A percentile compares a stretch with the other conserved stretches of the same genome.
phyloP scores from a whole-genome alignment of 129 eudicot genomes.

The Glebionis coronaria region DNA sequence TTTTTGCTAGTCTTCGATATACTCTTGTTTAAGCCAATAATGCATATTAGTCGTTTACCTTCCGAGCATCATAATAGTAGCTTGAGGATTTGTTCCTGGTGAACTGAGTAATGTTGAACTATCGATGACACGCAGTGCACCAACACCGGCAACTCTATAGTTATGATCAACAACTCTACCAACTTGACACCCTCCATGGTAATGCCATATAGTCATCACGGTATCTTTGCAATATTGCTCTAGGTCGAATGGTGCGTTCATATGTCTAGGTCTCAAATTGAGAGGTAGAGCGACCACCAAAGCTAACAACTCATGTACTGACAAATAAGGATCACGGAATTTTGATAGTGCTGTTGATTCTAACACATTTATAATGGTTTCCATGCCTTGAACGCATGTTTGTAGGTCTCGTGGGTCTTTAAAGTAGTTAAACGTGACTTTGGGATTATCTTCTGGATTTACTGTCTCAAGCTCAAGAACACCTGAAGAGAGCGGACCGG shows the following conservation, averaged over 20 bases:
- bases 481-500: conserved; percentile 68
- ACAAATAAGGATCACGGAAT: conserved; percentile 45
- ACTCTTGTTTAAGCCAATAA: neutral
- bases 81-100: conserved; percentile 99
- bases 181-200: too few relatives aligned
- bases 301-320: conserved; percentile 34
- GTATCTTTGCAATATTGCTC: too few relatives aligned
- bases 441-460: too few relatives aligned
- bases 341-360: conserved; percentile 45
- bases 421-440: too few relatives aligned
- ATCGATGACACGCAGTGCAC: conserved; percentile 62
- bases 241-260: too few relatives aligned
- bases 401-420: conserved; percentile 62
- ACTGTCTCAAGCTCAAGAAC: conserved; percentile 44
- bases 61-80: conserved; percentile 95
- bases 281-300: conserved; percentile 43
- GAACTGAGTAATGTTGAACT: conserved; percentile 68
- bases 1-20: neutral
- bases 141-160: too few relatives aligned
- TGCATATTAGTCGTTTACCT: conserved; percentile 34
- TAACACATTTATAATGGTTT: conserved; percentile 47
- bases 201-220: too few relatives aligned
- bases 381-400: conserved; percentile 71
- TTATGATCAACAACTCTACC: too few relatives aligned
- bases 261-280: too few relatives aligned